Conservation (phyloP, 2,329 filamentous ascomycete genomes). For the Elsinoe australis region DNA sequence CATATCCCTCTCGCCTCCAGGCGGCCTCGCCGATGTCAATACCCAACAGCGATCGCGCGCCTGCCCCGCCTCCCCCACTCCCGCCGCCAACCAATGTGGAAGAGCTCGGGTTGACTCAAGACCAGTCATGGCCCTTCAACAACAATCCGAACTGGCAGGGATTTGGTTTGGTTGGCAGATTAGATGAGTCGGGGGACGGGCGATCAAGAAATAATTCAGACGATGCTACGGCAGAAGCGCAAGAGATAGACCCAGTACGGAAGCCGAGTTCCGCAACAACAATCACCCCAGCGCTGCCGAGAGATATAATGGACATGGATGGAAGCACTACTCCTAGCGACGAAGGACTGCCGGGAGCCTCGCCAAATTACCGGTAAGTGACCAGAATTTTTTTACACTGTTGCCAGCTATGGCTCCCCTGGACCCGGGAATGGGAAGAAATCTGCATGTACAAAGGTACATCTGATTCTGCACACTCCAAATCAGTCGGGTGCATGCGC, state of each 20-base stretch:
- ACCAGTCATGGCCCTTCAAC: conserved; percentile 57
- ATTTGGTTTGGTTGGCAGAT: conserved; percentile 37
- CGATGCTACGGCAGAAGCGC: conserved; percentile 2
- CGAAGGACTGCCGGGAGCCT: conserved; percentile 27
- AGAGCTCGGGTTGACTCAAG: conserved; percentile 46
- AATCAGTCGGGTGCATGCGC: too few relatives aligned
- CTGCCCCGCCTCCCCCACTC: conserved; percentile 51
- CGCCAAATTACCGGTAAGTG: conserved; percentile 38
- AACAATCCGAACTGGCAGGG: conserved; percentile 46
- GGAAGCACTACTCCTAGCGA: conserved; percentile 26
- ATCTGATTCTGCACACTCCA: too few relatives aligned
- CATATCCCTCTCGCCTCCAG: conserved; percentile 33
- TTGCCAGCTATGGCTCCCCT: too few relatives aligned
- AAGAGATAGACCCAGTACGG: conserved; percentile 28
- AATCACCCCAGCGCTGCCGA: conserved; percentile 24
- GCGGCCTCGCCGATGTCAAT: conserved; percentile 55
- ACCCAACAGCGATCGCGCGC: conserved; percentile 45
- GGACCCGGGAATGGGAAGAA: background rate
- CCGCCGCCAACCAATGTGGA: conserved; percentile 56
- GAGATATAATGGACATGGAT: conserved; percentile 24
- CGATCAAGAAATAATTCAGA: conserved; percentile 10
- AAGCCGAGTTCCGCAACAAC: conserved; percentile 36
- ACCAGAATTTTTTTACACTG: background rate
- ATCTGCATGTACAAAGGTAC: too few relatives aligned
- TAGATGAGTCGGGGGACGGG: background rate